Conservation (phyloP, 305 asterid genomes). For the Solanum hybrid region DNA sequence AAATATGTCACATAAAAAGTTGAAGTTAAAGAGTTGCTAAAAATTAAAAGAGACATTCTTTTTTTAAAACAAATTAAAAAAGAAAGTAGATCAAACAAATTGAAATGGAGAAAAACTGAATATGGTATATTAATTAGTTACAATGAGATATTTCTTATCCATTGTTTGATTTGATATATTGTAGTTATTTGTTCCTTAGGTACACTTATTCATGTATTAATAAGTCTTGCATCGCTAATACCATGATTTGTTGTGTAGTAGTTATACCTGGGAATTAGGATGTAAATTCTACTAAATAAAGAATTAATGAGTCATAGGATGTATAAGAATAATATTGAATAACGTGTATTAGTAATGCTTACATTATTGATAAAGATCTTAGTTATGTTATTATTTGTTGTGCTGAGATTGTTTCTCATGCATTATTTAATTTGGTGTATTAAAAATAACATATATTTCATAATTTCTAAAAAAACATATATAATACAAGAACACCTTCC, state of each 20-base stretch:
- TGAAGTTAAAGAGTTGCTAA: too few species aligned
- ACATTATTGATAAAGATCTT: neutral
- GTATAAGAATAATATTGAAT: neutral
- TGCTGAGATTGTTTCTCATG: too few species aligned
- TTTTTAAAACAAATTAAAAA: too few species aligned
- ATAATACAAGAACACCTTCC: neutral
- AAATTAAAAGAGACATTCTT: too few species aligned
- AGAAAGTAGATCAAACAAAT: too few species aligned
- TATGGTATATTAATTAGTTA: too few species aligned
- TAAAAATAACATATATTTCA: neutral
- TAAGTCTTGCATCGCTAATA: neutral
- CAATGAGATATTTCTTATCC: neutral
- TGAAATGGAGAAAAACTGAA: too few species aligned
- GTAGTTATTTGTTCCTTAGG: neutral
- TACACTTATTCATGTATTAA: neutral
- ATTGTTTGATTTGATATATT: too few species aligned
- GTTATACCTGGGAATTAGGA: neutral
- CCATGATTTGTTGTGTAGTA: neutral
- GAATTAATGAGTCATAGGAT: neutral
- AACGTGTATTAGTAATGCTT: too few species aligned
- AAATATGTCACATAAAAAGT: too few species aligned
- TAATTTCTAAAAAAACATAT: too few species aligned
- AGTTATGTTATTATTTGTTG: neutral
- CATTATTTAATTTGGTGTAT: neutral
- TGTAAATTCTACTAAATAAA: too few species aligned